These are phyloP conservation scores for Komagataea norvegica DNA, from an alignment of 1,139 yeast species.

Conservation along the genomic window DNA sequence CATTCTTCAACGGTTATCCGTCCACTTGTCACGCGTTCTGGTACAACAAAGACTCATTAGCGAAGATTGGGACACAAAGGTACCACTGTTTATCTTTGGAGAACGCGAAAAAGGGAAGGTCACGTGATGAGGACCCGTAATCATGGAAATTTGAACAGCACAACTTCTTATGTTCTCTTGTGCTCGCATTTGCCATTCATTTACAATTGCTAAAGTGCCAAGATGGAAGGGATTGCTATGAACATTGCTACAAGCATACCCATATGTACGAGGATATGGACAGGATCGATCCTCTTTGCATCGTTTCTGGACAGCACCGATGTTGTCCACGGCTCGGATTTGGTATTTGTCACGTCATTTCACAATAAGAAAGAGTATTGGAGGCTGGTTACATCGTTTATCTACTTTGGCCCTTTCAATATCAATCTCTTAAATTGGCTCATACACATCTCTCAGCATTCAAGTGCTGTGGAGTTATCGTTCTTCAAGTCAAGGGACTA, in stretches of 20 bases:
- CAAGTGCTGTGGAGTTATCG: constrained; percentile 16
- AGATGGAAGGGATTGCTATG: constrained; percentile 23
- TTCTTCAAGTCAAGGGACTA: constrained; percentile 12
- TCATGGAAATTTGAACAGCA: too few relatives aligned
- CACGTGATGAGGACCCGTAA: too few relatives aligned
- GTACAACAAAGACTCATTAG: too few relatives aligned
- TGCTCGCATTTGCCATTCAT: too few relatives aligned
- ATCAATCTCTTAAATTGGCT: constrained; percentile 12
- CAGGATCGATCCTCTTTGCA: constrained; percentile 7
- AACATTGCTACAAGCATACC: constrained; percentile 20
- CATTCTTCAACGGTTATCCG: background rate
- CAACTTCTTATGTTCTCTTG: too few relatives aligned
- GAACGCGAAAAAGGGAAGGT: too few relatives aligned
- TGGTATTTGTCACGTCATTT: constrained; percentile 14
- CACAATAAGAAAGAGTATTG: constrained; percentile 17
- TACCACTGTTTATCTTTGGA: too few relatives aligned
- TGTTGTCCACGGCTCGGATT: constrained; percentile 7
- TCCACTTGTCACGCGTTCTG: too few relatives aligned
- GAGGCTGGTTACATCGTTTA: constrained; percentile 21
- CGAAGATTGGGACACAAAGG: too few relatives aligned
- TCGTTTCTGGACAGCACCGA: constrained; percentile 16
- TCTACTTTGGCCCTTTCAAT: constrained; percentile 18
- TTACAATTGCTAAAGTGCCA: background rate
- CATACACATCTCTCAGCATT: constrained; percentile 13
- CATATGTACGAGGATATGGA: constrained; percentile 22